Percentiles rank a stretch among this genome's conserved stretches.
Conservation (phyloP, 176 grass and related monocot species). For the Aegilops speltoides region DNA sequence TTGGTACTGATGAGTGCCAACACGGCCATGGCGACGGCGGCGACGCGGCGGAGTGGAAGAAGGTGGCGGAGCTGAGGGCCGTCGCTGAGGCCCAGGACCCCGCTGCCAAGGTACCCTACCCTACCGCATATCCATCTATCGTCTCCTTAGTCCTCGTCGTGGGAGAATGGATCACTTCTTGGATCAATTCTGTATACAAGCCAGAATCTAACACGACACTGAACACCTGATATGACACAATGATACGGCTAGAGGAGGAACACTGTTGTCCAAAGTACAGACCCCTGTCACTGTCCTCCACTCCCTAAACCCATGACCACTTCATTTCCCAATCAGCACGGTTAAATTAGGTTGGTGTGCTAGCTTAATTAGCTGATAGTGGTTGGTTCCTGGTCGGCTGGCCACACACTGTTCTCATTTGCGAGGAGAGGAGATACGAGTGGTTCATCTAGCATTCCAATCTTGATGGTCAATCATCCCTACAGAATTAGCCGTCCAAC, state of each 20-base stretch:
- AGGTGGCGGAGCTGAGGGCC: conserved; percentile 61
- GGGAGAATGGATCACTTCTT: too few relatives aligned
- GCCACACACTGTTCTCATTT: background rate
- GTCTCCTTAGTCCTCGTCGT: background rate
- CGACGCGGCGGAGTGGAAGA: conserved; percentile 45
- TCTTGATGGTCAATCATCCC: background rate
- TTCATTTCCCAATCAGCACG: too few relatives aligned
- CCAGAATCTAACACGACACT: too few relatives aligned
- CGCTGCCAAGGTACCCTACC: conserved; percentile 49
- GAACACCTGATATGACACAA: too few relatives aligned
- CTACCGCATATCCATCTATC: background rate
- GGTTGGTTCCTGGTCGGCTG: background rate
- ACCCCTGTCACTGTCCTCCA: too few relatives aligned
- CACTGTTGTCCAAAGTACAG: too few relatives aligned
- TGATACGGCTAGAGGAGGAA: too few relatives aligned
- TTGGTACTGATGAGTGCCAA: background rate
- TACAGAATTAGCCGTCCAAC: background rate
- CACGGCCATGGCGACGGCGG: background rate
- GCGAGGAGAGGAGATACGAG: background rate
- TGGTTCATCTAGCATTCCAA: background rate
- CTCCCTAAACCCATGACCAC: too few relatives aligned
- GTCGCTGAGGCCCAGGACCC: conserved; percentile 63
- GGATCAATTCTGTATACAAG: background rate
- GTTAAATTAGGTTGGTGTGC: too few relatives aligned
- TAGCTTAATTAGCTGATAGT: background rate